phyloP scores from a whole-genome alignment of 192 early-diverging fungal genomes.

The Endogone sp. region DNA sequence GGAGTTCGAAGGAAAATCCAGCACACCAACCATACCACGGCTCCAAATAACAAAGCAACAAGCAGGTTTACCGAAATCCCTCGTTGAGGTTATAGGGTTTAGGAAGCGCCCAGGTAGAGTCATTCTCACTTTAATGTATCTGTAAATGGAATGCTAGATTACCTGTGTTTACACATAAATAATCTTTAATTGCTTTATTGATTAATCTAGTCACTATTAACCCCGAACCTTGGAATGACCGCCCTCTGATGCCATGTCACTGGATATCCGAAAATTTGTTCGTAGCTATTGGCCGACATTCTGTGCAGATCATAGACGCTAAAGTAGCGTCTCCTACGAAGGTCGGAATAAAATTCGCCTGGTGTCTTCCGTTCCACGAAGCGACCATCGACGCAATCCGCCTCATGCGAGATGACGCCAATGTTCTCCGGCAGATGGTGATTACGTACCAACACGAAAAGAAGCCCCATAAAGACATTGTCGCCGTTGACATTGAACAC shows the following conservation, averaged over 20 bases:
- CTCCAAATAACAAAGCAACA: background rate
- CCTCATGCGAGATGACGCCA: background rate
- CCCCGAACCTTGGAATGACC: background rate
- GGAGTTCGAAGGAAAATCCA: background rate
- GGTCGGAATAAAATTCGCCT: background rate
- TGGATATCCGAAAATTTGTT: background rate
- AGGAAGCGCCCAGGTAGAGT: background rate
- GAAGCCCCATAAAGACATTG: background rate
- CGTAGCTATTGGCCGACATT: background rate
- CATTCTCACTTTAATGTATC: background rate
- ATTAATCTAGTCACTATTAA: background rate
- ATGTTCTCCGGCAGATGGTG: background rate
- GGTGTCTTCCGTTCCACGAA: background rate
- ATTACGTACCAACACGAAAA: background rate
- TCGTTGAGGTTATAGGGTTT: background rate
- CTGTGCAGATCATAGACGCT: background rate
- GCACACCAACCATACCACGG: background rate
- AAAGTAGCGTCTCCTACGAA: background rate
- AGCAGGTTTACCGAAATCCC: background rate
- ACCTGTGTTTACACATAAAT: background rate
- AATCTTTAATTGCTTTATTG: background rate
- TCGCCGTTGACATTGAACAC: background rate
- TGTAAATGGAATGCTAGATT: background rate
- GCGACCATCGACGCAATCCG: background rate
- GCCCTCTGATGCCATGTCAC: background rate